Evolutionary conservation across 1,139 yeast species (phyloP).

Genomic region (Kodamaea sp.): DNA sequence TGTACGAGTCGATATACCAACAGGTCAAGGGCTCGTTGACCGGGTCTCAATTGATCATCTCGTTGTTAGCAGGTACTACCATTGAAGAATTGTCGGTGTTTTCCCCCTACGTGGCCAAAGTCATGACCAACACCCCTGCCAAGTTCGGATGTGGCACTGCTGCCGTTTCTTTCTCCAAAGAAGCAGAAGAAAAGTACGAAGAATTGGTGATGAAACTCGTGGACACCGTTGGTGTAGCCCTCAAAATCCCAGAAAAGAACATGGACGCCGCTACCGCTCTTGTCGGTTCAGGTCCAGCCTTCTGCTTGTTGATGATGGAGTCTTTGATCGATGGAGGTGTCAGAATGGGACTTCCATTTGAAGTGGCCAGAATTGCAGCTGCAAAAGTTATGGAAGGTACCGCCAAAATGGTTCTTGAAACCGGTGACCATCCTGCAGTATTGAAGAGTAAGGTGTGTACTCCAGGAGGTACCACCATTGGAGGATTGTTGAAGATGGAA

Average conservation of each 20-base stretch:
- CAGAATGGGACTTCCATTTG: constrained; percentile 89
- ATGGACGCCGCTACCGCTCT: constrained; percentile 97
- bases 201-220: constrained; percentile 59
- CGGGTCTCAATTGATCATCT: constrained; percentile 66
- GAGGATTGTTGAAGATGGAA: constrained; percentile 91
- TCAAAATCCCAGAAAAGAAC: constrained; percentile 81
- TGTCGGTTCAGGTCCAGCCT: constrained; percentile 97
- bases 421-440: constrained; percentile 92
- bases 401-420: constrained; percentile 82
- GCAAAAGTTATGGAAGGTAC: constrained; percentile 96
- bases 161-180: constrained; percentile 68
- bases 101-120: constrained; percentile 70
- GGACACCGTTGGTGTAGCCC: constrained; percentile 66
- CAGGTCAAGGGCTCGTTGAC: constrained; percentile 44
- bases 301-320: constrained; percentile 85
- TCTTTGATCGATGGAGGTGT: constrained; percentile 94
- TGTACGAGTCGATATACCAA: constrained; percentile 62
- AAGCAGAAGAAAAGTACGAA: constrained; percentile 48
- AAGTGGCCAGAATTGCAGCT: constrained; percentile 84
- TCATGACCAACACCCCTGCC: constrained; percentile 99
- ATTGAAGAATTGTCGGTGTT: constrained; percentile 61
- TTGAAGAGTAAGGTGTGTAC: constrained; percentile 90
- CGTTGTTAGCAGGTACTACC: constrained; percentile 92
- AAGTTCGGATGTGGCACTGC: constrained; percentile 93
- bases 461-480: constrained; percentile 98